A percentile compares a stretch with the other conserved stretches of the same genome.
Conservation (phyloP, 2,329 filamentous ascomycete species). For the Neofusicoccum umdonicola region DNA sequence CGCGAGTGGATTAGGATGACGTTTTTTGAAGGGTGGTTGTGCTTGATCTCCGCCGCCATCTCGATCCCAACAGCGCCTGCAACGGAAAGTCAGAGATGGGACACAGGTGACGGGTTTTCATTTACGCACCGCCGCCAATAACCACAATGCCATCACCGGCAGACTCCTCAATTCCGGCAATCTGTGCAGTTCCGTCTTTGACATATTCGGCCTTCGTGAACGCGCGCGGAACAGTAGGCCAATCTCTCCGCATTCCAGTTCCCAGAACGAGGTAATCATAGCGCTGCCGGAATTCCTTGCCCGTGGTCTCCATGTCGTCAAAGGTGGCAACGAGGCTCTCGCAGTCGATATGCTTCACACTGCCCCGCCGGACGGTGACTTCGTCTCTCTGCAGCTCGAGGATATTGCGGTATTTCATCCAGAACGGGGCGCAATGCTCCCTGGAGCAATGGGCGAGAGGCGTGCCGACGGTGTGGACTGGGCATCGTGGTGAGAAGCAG, state of each 20-base stretch:
- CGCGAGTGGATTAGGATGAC: conserved; percentile 76
- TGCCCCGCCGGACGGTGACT: conserved; percentile 65
- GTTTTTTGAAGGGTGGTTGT: conserved; percentile 59
- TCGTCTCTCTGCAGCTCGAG: conserved; percentile 61
- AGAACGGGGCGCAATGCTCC: conserved; percentile 43
- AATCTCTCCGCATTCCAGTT: conserved; percentile 67
- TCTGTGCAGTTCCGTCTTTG: conserved; percentile 59
- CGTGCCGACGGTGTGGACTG: conserved; percentile 73
- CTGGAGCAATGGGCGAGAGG: conserved; percentile 67
- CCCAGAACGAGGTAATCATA: conserved; percentile 76
- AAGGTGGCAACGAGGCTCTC: conserved; percentile 56
- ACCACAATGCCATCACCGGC: conserved; percentile 57
- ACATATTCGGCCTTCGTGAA: conserved; percentile 63
- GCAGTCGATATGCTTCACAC: conserved; percentile 59
- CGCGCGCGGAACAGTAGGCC: conserved; percentile 70
- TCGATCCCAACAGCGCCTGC: conserved; percentile 74
- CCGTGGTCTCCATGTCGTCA: conserved; percentile 43
- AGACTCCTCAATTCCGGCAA: conserved; percentile 29
- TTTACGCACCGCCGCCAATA: conserved; percentile 61
- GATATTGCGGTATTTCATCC: conserved; percentile 68
- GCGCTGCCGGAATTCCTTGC: conserved; percentile 20
- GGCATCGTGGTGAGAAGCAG: background rate
- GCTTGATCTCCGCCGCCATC: conserved; percentile 75
- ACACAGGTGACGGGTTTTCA: background rate
- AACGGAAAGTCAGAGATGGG: no score